These are phyloP conservation scores for Pseudozyma tsukubaensis DNA, from an alignment of 1,284 basidiomycete genomes.

Conservation along the genomic window DNA sequence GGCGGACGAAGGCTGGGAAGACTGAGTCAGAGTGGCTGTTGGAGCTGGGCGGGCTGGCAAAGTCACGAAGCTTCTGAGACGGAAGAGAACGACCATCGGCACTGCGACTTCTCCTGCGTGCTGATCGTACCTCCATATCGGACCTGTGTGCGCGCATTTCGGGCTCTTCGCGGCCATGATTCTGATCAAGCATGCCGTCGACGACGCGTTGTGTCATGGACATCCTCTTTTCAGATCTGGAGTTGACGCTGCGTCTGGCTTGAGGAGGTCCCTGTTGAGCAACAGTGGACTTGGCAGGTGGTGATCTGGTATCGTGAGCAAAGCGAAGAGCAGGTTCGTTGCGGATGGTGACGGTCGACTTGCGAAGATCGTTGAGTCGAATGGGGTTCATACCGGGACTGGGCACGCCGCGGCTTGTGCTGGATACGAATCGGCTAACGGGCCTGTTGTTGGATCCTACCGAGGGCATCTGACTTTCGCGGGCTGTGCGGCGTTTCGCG, in stretches of 20 bases:
- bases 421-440: conserved; percentile 46
- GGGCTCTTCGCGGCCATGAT: conserved; percentile 53
- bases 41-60: conserved; percentile 41
- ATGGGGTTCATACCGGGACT: conserved; percentile 35
- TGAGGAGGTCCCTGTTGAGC: conserved; percentile 4
- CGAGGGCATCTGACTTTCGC: conserved; percentile 31
- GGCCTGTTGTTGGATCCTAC: conserved; percentile 21
- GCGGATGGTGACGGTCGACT: conserved; percentile 32
- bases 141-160: conserved; percentile 36
- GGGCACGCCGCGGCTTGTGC: conserved; percentile 49
- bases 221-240: conserved; percentile 26
- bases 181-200: conserved; percentile 42
- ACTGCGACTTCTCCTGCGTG: conserved; percentile 48
- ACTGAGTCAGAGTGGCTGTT: conserved; percentile 45
- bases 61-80: conserved; percentile 17
- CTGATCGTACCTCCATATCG: conserved; percentile 32
- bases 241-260: not conserved
- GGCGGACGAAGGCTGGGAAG: conserved; percentile 49
- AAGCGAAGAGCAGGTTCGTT: conserved; percentile 27
- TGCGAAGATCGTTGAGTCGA: conserved; percentile 37
- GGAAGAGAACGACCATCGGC: conserved; percentile 32
- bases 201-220: conserved; percentile 53
- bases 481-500: conserved; percentile 17
- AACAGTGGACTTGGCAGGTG: conserved; percentile 16
- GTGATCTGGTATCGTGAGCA: conserved; percentile 13